Base-by-base conservation (phyloP, 179 eudicot genomes). In the Drosera spatulata region DNA sequence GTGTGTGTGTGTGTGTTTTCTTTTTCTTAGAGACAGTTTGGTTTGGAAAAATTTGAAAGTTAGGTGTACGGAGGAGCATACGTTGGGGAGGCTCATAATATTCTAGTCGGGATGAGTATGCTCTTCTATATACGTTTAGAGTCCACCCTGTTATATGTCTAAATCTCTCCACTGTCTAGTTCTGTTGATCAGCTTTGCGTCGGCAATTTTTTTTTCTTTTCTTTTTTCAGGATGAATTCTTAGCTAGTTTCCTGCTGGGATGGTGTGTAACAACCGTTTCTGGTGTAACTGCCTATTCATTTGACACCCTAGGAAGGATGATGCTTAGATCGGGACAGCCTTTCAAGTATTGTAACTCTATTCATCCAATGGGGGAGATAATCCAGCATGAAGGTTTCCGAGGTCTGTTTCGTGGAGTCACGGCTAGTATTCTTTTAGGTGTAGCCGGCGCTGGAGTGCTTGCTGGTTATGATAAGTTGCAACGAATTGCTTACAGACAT, bases 361-460 rank as follows among this genome's bases (percentile, higher is more conserved):
- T 75, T 60, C 99, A 94, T 62, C 95, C 97, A 53, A 76, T 86
- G 14, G 73, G 59, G 13, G 97, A 94, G 77, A 90, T 94, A 47
- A 56, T 90, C 60, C 84, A 71, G 9, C 69, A 60, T 5, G 99
- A 94, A 78, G 99, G 99, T 22, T 80, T 80, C 64, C 53, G 62
- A 39, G 95, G 94, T 14, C 85, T 94, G 45, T 94, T 66, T 56
- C 81, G 96, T 50, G 99, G 99, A 58, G 95, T 94, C 59, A 58
- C 71, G 44, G 97, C 99, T 54, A 94, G 86, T 67, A 85, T 94
- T 68, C 96, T 94, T 64, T 60, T 85, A 65, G 99, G 99, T 56
- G 82, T 94, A 47, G 97, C 99, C 11, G 99, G 99, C 66, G 99
- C 99, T 43, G 99, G 97, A 51, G 99, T 90, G 37, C 91, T 94